Base-by-base conservation (phyloP, 345 rosid genomes). In the Citrus medica region DNA sequence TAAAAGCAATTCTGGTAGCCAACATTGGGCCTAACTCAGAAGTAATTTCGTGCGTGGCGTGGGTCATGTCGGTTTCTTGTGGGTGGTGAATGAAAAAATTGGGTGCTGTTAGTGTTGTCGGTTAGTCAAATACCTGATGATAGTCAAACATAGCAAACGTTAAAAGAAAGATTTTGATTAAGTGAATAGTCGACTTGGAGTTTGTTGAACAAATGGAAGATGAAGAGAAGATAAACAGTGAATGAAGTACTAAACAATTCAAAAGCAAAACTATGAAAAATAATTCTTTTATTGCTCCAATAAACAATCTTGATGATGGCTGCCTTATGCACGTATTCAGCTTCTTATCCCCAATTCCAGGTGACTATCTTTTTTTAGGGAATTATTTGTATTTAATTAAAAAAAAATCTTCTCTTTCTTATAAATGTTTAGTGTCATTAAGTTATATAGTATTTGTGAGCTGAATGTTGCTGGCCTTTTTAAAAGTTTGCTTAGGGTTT, bases 271-370 rank as follows among this genome's bases (percentile, higher is more conserved):
- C 14, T 35, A 33, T 58, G 69, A 71, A 17, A 25, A 55, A 30
- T 25, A n/a, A 72, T 5, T 67, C 87, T 24, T 60, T 80, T 65
- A 63, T 2, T 61, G 81, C 89, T 62, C 87, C 61, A 16, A 86
- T 96, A 38, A 94, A 88, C 88, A 89, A 73, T 86, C 95, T 96
- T 24, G 99, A 96, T 79, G 99, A 96, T 87, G 99, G 98, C 28
- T 91, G 97, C 81, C 98, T 96, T 76, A 94, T 96, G 99, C 99
- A 91, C 84, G 90, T 96, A 83, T 89, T 96, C 89, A 96, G 97
- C 87, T 96, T 92, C 90, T 85, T 96, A 28, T 86, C 97, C 69
- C 98, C 98, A 42, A 87, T 91, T 85, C 99, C 98, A 82, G 98
- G 99, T 93, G 53, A 28, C 17, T 74, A 4, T 10, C 32, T 25